These are phyloP conservation scores for Solanum pinnatisectum DNA, from an alignment of 257 asterid genomes.

Conservation along the genomic window DNA sequence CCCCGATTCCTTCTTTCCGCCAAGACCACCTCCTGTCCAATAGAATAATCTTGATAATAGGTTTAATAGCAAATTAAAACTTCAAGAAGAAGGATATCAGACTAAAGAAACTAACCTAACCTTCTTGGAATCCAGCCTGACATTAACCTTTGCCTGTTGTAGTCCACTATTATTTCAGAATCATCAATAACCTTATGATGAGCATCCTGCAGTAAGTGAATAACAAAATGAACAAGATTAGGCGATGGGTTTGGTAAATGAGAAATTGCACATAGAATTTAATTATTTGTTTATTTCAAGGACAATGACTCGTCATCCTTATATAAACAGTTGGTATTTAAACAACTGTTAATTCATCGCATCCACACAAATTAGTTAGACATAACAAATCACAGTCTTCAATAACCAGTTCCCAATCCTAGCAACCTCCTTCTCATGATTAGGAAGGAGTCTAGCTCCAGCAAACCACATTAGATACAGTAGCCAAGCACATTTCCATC, in stretches of 20 bases:
- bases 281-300: not conserved
- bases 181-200: constrained; percentile 72
- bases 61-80: not conserved
- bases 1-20: constrained; percentile 97
- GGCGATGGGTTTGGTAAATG: not conserved
- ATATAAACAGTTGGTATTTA: not conserved
- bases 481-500: not conserved
- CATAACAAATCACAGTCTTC: not conserved
- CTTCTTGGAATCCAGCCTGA: constrained; percentile 99
- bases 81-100: not conserved
- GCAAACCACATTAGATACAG: not conserved
- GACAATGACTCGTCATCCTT: not conserved
- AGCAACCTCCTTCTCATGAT: not conserved
- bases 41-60: not conserved
- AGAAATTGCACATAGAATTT: not conserved
- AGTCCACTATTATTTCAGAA: constrained; percentile 89
- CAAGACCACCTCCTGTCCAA: constrained; percentile 86
- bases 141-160: constrained; percentile 90
- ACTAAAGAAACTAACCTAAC: constrained; percentile 40
- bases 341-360: not conserved
- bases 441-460: not conserved
- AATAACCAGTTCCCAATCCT: not conserved
- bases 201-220: constrained; percentile 49
- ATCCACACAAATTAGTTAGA: not conserved
- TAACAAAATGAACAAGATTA: constrained; percentile 1